These are phyloP conservation scores for Claviceps maximensis DNA, from an alignment of 2,329 filamentous ascomycete genomes.

Conservation along the genomic window DNA sequence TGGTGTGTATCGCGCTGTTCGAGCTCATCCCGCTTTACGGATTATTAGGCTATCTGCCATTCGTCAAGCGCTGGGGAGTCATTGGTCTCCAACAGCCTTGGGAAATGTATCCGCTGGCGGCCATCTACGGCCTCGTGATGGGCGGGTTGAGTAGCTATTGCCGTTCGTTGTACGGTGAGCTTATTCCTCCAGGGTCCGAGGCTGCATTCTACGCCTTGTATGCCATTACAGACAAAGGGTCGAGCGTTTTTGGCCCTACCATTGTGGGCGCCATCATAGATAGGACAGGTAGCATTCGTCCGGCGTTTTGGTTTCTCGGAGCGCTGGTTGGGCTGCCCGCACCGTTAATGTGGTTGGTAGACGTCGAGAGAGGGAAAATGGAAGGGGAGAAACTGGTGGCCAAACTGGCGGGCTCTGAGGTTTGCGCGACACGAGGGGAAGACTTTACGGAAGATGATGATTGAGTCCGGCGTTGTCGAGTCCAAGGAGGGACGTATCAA, in stretches of 20 bases:
- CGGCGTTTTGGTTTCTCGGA: conserved; percentile 86
- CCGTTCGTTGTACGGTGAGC: conserved; percentile 78
- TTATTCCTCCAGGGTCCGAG: conserved; percentile 89
- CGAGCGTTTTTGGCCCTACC: conserved; percentile 81
- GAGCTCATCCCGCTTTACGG: conserved; percentile 90
- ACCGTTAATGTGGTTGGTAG: conserved; percentile 70
- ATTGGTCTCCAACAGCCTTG: conserved; percentile 83
- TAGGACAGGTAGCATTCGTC: conserved; percentile 62
- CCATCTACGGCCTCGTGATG: conserved; percentile 84
- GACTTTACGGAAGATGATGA: conserved; percentile 11
- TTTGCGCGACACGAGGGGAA: conserved; percentile 8
- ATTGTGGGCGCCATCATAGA: conserved; percentile 93
- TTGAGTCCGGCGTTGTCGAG: conserved; percentile 1
- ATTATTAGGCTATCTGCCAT: conserved; percentile 73
- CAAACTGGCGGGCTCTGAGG: conserved; percentile 40
- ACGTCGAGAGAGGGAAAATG: conserved; percentile 65
- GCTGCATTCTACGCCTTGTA: conserved; percentile 95
- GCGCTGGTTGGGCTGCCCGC: conserved; percentile 73
- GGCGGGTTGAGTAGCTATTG: conserved; percentile 91
- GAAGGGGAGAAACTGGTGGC: conserved; percentile 54
- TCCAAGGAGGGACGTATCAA: not conserved
- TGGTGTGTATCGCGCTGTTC: conserved; percentile 82
- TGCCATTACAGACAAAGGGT: conserved; percentile 94
- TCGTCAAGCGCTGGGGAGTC: conserved; percentile 60
- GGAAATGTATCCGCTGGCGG: conserved; percentile 92